These are phyloP conservation scores for Backusella sp. DNA, from an alignment of 192 early-diverging fungal species.

Conservation along the genomic window DNA sequence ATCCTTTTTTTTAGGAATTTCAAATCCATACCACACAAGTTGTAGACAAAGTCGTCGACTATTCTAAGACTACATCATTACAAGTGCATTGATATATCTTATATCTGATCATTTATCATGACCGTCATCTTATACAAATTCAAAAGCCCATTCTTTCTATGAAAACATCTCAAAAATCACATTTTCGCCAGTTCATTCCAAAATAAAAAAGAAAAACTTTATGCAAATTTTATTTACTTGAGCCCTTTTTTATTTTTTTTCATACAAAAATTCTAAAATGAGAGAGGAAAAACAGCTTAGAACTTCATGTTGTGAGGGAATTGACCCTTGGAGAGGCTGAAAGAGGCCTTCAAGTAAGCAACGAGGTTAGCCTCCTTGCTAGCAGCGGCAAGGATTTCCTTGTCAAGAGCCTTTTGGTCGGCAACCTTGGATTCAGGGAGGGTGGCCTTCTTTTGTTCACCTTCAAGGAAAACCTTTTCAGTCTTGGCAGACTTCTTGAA, in stretches of 20 bases:
- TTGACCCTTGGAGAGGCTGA: constrained; percentile 95
- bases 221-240: not conserved
- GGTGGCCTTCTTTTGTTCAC: constrained; percentile 73
- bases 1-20: not conserved
- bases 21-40: not conserved
- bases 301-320: constrained; percentile 94
- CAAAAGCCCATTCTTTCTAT: no score
- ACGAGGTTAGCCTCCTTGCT: constrained; percentile 84
- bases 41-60: no score
- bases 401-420: constrained; percentile 92
- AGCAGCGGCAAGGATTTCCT: constrained; percentile 75
- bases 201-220: not conserved
- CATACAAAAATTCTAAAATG: not conserved
- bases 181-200: not conserved
- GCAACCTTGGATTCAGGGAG: constrained; percentile 76
- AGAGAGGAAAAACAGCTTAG: constrained; percentile 50
- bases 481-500: constrained; percentile 72
- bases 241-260: not conserved
- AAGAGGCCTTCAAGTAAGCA: constrained; percentile 85
- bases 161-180: not conserved
- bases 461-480: constrained; percentile 80
- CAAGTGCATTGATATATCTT: no score
- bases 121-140: no score
- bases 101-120: no score
- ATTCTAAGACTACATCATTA: no score